phyloP scores from a whole-genome alignment of 2,329 filamentous ascomycete species.

The Sordariomycetes sp. region DNA sequence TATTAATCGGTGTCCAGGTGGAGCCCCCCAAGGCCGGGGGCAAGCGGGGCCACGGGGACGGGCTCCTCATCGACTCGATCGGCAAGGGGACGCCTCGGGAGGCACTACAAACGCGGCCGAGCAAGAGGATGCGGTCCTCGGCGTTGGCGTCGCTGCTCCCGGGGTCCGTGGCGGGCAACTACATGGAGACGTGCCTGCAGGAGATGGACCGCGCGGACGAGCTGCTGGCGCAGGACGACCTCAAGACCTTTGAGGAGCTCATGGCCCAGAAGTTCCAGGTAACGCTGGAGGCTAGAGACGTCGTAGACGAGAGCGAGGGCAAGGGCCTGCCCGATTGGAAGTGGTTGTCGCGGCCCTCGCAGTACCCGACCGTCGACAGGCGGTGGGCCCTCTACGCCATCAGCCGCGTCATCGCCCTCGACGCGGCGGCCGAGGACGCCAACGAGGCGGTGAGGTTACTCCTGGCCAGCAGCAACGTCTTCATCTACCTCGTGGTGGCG shows the following conservation, averaged over 20 bases:
- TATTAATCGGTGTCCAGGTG: constrained; percentile 57
- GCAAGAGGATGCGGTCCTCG: constrained; percentile 1
- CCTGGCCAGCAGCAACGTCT: constrained; percentile 37
- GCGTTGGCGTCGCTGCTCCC: constrained; percentile 25
- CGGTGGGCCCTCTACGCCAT: constrained; percentile 53
- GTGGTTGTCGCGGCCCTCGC: constrained; percentile 26
- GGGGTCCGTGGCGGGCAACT: constrained; percentile 35
- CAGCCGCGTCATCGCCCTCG: constrained; percentile 45
- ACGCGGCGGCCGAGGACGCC: constrained; percentile 24
- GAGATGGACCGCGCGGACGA: constrained; percentile 34
- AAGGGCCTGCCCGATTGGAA: constrained; percentile 31
- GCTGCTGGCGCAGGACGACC: constrained; percentile 28
- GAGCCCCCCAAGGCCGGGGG: constrained; percentile 44
- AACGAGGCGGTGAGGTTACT: constrained; percentile 11
- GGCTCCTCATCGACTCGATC: constrained; percentile 60
- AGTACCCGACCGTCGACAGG: constrained; percentile 45
- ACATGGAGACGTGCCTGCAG: constrained; percentile 28
- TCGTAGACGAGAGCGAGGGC: constrained; percentile 7
- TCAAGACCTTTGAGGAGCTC: constrained; percentile 34
- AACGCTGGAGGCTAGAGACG: constrained; percentile 11
- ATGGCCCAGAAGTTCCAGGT: constrained; percentile 36
- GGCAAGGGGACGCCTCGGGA: constrained; percentile 43
- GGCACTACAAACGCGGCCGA: constrained; percentile 3
- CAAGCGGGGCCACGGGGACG: constrained; percentile 39
- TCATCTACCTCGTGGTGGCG: constrained; percentile 45